A percentile compares a stretch with the other conserved stretches of the same genome.
Conservation (phyloP, 345 rosid genomes). For the Aquilaria malaccensis region DNA sequence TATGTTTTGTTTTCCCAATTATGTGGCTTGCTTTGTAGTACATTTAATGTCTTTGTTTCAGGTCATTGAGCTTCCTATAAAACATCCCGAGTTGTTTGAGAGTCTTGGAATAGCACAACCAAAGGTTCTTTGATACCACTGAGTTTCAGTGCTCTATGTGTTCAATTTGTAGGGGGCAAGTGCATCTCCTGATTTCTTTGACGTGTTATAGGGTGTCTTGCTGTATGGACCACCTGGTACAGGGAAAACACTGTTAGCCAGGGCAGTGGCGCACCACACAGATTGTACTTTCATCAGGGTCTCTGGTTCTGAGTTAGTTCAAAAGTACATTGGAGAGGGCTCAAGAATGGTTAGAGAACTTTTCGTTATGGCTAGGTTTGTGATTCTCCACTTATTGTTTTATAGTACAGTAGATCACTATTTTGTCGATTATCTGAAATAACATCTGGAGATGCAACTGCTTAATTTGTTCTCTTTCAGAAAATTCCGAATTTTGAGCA, state of each 20-base stretch:
- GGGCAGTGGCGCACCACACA: conserved; percentile 99
- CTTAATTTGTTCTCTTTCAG: background rate
- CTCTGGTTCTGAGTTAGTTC: conserved; percentile 94
- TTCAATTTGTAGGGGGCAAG: background rate
- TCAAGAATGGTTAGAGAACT: conserved; percentile 99
- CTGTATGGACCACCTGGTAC: conserved; percentile 99
- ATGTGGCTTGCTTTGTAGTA: too few species aligned
- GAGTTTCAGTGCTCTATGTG: background rate
- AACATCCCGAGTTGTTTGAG: conserved; percentile 97
- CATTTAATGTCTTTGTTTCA: conserved; percentile 12
- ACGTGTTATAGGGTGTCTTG: conserved; percentile 65
- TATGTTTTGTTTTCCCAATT: too few species aligned
- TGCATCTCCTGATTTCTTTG: background rate
- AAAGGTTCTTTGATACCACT: conserved; percentile 42
- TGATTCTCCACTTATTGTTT: too few species aligned
- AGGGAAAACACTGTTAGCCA: conserved; percentile 92
- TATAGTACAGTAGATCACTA: too few species aligned
- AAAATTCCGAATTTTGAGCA: too few species aligned
- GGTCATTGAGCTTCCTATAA: conserved; percentile 99
- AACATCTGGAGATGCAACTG: background rate
- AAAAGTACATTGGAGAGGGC: conserved; percentile 98
- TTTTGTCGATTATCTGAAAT: background rate
- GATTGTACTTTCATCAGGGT: conserved; percentile 99
- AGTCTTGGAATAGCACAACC: conserved; percentile 99
- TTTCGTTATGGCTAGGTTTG: conserved; percentile 96